These are phyloP conservation scores for Penicillium sp. DNA, from an alignment of 2,329 filamentous ascomycete genomes.

Conservation along the genomic window DNA sequence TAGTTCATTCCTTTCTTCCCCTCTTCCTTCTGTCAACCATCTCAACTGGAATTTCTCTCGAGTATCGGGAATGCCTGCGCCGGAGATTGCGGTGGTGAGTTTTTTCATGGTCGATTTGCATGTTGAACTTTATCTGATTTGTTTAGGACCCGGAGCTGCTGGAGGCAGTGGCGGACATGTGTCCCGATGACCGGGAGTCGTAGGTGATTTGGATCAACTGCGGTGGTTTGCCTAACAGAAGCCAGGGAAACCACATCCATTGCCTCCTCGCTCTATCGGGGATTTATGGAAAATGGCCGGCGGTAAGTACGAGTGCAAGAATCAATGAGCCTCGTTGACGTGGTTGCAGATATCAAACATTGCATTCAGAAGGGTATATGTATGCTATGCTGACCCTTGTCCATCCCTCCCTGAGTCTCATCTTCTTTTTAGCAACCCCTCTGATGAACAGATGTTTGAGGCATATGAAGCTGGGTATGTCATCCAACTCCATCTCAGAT, in stretches of 20 bases:
- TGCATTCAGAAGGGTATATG: conserved; percentile 17
- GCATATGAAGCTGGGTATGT: conserved; percentile 15
- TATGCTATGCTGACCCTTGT: conserved; percentile 1
- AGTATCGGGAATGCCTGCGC: no score
- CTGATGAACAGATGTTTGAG: conserved; percentile 15
- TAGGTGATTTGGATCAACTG: neutral
- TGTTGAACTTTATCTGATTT: no score
- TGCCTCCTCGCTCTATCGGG: conserved; percentile 19
- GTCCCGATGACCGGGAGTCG: conserved; percentile 1
- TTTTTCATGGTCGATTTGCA: neutral
- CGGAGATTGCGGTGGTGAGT: no score
- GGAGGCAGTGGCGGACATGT: neutral
- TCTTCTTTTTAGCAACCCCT: conserved; percentile 8
- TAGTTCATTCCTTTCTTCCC: no score
- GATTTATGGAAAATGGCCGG: conserved; percentile 18
- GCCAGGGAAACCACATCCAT: conserved; percentile 19
- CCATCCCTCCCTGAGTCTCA: neutral
- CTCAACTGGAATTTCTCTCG: no score
- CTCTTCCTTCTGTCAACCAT: no score
- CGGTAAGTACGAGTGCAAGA: conserved; percentile 8
- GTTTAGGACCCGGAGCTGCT: neutral
- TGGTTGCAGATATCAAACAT: conserved; percentile 15
- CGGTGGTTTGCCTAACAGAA: conserved; percentile 1
- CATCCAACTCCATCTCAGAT: no score
- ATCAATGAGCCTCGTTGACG: neutral